These are phyloP conservation scores for Lactifluus echinatus DNA, from an alignment of 768 basidiomycete genomes.

Conservation along the genomic window DNA sequence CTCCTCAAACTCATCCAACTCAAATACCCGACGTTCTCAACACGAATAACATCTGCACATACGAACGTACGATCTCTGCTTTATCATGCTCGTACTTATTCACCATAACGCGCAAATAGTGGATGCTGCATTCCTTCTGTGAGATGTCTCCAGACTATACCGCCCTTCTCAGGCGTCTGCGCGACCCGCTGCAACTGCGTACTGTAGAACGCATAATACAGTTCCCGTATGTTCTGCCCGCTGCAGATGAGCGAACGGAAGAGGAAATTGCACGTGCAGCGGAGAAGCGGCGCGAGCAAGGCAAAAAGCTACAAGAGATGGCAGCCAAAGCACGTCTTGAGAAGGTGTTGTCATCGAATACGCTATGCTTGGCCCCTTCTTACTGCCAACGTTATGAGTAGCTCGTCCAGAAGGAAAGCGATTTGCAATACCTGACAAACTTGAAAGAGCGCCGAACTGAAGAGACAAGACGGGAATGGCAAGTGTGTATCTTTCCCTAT, in stretches of 20 bases:
- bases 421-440: conserved; percentile 54
- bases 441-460: conserved; percentile 54
- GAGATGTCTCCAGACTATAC: conserved; percentile 76
- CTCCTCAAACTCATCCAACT: conserved; percentile 89
- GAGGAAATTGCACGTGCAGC: conserved; percentile 74
- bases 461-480: conserved; percentile 69
- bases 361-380: background rate
- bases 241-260: conserved; percentile 77
- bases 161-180: conserved; percentile 53
- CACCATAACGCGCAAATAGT: conserved; percentile 37
- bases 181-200: conserved; percentile 56
- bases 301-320: conserved; percentile 81
- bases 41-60: conserved; percentile 68
- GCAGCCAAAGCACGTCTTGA: conserved; percentile 79
- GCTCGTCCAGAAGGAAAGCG: conserved; percentile 69
- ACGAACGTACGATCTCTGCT: conserved; percentile 49
- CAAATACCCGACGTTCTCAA: conserved; percentile 91
- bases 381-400: conserved; percentile 24
- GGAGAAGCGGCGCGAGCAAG: conserved; percentile 81
- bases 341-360: conserved; percentile 45
- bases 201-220: conserved; percentile 68
- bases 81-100: background rate
- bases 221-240: conserved; percentile 66
- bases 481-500: conserved; percentile 32
- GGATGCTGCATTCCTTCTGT: conserved; percentile 86